Base-by-base conservation (phyloP, 331 rosid species). In the Quercus tomentella region DNA sequence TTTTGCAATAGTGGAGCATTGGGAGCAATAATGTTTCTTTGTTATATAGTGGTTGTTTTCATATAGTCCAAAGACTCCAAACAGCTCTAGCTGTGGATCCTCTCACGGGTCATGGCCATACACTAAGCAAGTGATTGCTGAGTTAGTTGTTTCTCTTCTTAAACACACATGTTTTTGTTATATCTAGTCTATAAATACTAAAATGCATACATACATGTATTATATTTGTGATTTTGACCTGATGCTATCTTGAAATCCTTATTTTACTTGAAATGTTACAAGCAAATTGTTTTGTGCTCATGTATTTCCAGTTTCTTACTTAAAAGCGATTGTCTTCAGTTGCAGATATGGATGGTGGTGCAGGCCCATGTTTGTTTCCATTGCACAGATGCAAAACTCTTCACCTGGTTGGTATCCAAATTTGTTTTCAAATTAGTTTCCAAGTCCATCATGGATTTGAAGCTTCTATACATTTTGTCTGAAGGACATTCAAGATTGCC, bases 381-480 rank as follows among this genome's bases (percentile, higher is more conserved):
- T 75, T 82, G 88, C 96, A 91, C 87, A 93, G 89, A 37, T 76
- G 89, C 69, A 93, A 93, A 88, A 93, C 94, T 72, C 67, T 93
- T 75, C 97, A 93, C 81, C 89, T 91, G 94, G 97, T 93, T 76
- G 43, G 92, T 89, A 51, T 35, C 26, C 51, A 80, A 82, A 49
- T 58, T 71, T 68, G 26, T n/a, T 67, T 67, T 35, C 51, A 22
- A 67, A 67, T 67, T 67, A 67, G 37, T 22, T 33, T 33, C 72
- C 12, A 67, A 72, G 70, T 81, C 49, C 28, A 81, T 74, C 18
- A 25, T 70, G 30, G 25, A 54, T 37, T 63, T 31, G 43, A 67
- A 67, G 52, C 52, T 74, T 69, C 68, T 63, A 66, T 22, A 41
- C 43, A 43, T 67, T 75, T 67, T 35, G 72, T 35, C 72, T 33